Evolutionary conservation across 2,329 filamentous ascomycete species (phyloP).

Genomic region (Curvularia spicifera): DNA sequence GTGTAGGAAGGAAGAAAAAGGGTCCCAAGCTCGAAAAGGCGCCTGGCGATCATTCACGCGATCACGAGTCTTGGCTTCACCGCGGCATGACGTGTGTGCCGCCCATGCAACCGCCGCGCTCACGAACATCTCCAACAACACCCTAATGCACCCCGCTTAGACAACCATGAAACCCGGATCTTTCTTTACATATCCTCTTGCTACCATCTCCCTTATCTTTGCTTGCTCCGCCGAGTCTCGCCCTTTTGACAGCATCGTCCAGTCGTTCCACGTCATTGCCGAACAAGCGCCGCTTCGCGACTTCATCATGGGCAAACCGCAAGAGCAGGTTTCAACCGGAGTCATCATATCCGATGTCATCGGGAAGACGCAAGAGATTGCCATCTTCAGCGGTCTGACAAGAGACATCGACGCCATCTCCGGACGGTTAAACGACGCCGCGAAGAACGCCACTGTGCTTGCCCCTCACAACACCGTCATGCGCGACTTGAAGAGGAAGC

Average conservation of each 20-base stretch:
- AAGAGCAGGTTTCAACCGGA: constrained; percentile 42
- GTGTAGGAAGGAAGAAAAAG: constrained; percentile 12
- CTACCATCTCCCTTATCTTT: constrained; percentile 40
- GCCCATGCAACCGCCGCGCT: constrained; percentile 25
- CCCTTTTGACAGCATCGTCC: constrained; percentile 39
- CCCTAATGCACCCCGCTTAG: constrained; percentile 13
- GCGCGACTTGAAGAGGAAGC: constrained; percentile 78
- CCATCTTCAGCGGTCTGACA: constrained; percentile 82
- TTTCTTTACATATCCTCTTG: constrained; percentile 35
- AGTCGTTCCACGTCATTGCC: constrained; percentile 37
- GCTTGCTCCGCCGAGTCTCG: constrained; percentile 42
- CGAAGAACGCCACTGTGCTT: constrained; percentile 79
- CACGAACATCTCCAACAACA: constrained; percentile 19
- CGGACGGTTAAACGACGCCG: constrained; percentile 69
- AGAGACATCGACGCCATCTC: constrained; percentile 75
- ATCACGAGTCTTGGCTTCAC: constrained; percentile 44
- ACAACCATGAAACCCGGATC: constrained; percentile 38
- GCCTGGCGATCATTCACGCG: constrained; percentile 35
- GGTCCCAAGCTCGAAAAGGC: constrained; percentile 13
- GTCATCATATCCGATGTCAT: constrained; percentile 86
- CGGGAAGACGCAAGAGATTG: constrained; percentile 76
- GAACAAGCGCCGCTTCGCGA: constrained; percentile 40
- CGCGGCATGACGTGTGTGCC: constrained; percentile 44
- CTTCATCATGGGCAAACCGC: constrained; percentile 38
- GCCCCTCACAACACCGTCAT: constrained; percentile 86